Base-by-base conservation (phyloP, 768 basidiomycete genomes). In the Rhizopogon sp. region DNA sequence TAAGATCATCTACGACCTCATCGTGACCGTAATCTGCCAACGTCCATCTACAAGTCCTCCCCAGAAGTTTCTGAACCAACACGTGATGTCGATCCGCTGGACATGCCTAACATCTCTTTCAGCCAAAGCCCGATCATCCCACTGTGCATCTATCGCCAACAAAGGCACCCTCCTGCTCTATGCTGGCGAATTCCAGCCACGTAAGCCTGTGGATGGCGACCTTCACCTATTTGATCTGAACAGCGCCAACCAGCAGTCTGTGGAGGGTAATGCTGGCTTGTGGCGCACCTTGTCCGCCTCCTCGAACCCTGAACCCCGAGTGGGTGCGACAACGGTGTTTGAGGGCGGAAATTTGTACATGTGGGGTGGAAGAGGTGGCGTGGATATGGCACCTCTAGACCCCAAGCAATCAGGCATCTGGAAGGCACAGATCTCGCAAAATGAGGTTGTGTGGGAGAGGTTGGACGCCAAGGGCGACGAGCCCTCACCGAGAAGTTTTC, bases 331-430 rank as follows among this genome's bases (percentile, higher is more conserved):
- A 5, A 42, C 64, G 43, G 56, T 55, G 9, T 66, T 56, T 43
- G 64, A 68, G 46, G 35, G 52, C 6, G 49, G 60, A 39, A 49
- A 14, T 3, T 59, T 76, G 43, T 76, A 76, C 57, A 45, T 78
- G 43, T 80, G 77, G 72, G 78, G 77, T 3, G 77, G 79, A 3
- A 69, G 78, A 16, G 75, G 76, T 1, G 77, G 75, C 2, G 59
- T 64, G 14, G 68, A 70, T 25, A 72, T 73, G 74, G 63, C 66
- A 1, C 74, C 74, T 3, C 62, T 78, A 16, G 61, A 62, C 8
- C 52, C 22, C 2, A 55, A 60, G 39, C 64, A 71, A 45, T 59
- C 68, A 0, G 68, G 70, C n/a, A 22, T 72, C 11, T 73, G 71
- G 69, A 58, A 46, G 10, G 67, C 61, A 39, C 61, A 39, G 35